Evolutionary conservation across 495 filamentous ascomycete species (phyloP), one percentile per base, ranked within the genome.

Genomic region (Aspergillus bridgeri): DNA sequence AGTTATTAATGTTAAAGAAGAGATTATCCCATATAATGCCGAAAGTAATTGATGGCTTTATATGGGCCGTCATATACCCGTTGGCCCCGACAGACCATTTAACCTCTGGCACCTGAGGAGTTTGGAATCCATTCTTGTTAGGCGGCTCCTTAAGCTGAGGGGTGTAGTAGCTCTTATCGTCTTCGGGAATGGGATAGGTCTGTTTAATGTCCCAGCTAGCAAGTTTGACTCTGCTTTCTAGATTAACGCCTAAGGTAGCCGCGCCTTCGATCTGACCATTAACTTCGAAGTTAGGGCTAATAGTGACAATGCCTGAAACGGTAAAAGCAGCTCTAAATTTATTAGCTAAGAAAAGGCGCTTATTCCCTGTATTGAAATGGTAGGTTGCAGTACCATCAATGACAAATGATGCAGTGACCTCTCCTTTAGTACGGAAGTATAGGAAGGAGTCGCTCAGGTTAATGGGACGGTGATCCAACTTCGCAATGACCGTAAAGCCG

Each of bases 321-420:
- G 56, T 25, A 42, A 58, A 58, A 0, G 56, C 21, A 6, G 56
- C 56, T 0, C 56, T 48, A 42, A 58, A 58, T 21, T 58, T 58
- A 18, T 58, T 48, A 7, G 56, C 56, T n/a, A 48, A 52, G 23
- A 58, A 42, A 13, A 57, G 23, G 38, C 25, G 56, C 11, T 45
- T 38, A 15, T 58, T 42, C 3, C 48, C 56, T 2, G 38, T 58
- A 25, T 58, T 42, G 17, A 53, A 53, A 38, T 42, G 42, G 17
- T 21, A 29, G 1, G 51, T 43, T 17, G 38, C 51, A 22, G 51
- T 33, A 13, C 27, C 55, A 27, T 58, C 55, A 6, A 58, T 38
- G 27, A 51, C 55, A 20, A 58, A 58, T 44, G 20, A 8, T 2
- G 55, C 55, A 25, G 18, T 27, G 3, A 51, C 48, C 29, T 51